phyloP scores from a whole-genome alignment of 805 yeast species.

The Candida ipomoeae region DNA sequence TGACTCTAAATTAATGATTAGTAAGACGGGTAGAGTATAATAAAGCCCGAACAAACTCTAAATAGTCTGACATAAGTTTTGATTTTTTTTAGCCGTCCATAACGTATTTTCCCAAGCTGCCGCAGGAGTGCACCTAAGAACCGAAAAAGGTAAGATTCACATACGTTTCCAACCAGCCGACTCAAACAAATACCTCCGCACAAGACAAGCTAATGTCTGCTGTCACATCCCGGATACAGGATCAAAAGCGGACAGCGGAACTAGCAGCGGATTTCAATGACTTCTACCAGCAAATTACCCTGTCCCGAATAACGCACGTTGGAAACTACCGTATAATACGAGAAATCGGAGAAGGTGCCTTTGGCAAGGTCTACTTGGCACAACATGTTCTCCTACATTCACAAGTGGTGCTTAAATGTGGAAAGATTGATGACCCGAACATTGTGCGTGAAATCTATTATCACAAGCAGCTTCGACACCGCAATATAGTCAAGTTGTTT shows the following conservation, averaged over 20 bases:
- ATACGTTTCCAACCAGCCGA: not conserved
- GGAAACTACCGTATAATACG: conserved; percentile 75
- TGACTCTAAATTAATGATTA: not conserved
- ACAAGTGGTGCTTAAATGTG: conserved; percentile 80
- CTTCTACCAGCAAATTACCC: conserved; percentile 43
- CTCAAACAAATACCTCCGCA: not conserved
- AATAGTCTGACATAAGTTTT: not conserved
- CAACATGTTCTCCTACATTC: conserved; percentile 67
- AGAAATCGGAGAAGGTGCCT: conserved; percentile 87
- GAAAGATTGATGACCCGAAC: conserved; percentile 73
- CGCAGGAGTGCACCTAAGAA: conserved; percentile 3
- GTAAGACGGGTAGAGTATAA: not conserved
- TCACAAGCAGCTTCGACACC: conserved; percentile 78
- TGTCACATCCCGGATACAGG: conserved; percentile 17
- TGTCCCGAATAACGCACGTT: conserved; percentile 53
- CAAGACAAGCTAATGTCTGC: conserved; percentile 12
- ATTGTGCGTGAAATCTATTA: conserved; percentile 87
- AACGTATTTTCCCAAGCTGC: not conserved
- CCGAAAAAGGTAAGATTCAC: conserved; percentile 1
- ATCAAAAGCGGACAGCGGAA: conserved; percentile 43
- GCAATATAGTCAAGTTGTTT: conserved; percentile 76
- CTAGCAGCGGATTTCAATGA: conserved; percentile 64
- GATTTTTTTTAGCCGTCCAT: not conserved
- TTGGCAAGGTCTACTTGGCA: conserved; percentile 89
- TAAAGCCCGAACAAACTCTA: not conserved